Evolutionary conservation across 148 eudicot genomes (phyloP).

Genomic region (Camellia japonica): DNA sequence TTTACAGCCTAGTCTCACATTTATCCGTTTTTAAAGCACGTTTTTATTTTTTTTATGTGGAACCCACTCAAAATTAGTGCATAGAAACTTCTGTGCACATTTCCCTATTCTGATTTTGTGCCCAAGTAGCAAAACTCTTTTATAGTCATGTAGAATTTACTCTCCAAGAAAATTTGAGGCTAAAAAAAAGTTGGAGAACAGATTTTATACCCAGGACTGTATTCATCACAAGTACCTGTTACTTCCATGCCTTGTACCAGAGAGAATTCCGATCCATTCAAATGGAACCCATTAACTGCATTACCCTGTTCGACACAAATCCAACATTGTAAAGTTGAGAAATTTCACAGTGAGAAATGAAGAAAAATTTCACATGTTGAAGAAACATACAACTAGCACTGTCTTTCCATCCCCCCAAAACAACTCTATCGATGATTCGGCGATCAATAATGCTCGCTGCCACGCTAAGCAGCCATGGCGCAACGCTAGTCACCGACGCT

Average conservation of each 20-base stretch:
- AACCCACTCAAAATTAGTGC: no score
- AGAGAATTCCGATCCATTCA: constrained; percentile 30
- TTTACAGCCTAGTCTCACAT: no score
- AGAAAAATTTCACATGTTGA: no score
- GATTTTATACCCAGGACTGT: neutral
- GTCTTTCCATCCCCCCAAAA: constrained; percentile 31
- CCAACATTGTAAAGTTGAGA: neutral
- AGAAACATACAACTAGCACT: constrained; percentile 19
- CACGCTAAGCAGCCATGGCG: constrained; percentile 50
- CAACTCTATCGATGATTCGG: constrained; percentile 15
- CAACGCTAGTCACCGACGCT: constrained; percentile 20
- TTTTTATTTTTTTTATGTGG: no score
- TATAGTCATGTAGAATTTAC: no score
- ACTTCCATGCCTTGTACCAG: constrained; percentile 33
- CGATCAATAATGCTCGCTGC: constrained; percentile 38
- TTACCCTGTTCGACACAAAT: constrained; percentile 31
- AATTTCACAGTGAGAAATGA: no score
- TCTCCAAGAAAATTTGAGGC: neutral
- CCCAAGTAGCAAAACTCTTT: no score
- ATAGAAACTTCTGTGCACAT: no score
- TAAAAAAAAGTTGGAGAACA: neutral
- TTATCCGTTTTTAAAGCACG: no score
- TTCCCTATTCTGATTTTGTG: no score
- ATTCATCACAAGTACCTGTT: constrained; percentile 3
- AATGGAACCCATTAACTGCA: constrained; percentile 28